phyloP scores from a whole-genome alignment of 208 protist genomes.

The Phytomonas sp. region DNA sequence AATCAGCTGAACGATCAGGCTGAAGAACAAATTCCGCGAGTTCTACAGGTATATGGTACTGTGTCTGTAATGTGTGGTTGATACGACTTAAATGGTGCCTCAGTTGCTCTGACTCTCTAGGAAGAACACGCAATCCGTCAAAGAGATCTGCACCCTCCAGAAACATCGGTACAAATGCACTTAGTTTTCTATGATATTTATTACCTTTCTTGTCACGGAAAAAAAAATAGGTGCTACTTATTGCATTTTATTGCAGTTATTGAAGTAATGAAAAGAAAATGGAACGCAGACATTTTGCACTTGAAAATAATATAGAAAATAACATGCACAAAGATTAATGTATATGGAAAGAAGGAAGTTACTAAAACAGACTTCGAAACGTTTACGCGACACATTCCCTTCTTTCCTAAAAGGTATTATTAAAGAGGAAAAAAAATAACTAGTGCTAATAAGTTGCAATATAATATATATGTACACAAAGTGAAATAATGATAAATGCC shows the following conservation, averaged over 20 bases:
- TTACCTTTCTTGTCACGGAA: neutral
- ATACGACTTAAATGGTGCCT: conserved; percentile 54
- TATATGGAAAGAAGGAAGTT: conserved; percentile 3
- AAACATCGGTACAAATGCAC: conserved; percentile 20
- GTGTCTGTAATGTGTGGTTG: conserved; percentile 66
- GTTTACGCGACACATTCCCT: neutral
- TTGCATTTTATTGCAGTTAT: neutral
- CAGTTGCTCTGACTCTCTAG: conserved; percentile 41
- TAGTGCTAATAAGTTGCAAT: neutral
- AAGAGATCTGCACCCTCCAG: conserved; percentile 44
- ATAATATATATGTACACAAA: neutral
- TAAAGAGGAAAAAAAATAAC: neutral
- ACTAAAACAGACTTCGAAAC: neutral
- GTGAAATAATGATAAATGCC: neutral
- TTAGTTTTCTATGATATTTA: neutral
- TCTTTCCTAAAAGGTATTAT: neutral
- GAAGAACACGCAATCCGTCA: conserved; percentile 54
- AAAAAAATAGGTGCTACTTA: neutral
- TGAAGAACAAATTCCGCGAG: conserved; percentile 58
- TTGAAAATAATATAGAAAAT: neutral
- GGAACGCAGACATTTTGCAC: neutral
- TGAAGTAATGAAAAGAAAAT: neutral
- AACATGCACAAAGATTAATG: neutral
- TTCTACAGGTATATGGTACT: conserved; percentile 51
- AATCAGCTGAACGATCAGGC: conserved; percentile 46